Conservation (phyloP, 116 monocot genomes). For the Posidonia oceanica region DNA sequence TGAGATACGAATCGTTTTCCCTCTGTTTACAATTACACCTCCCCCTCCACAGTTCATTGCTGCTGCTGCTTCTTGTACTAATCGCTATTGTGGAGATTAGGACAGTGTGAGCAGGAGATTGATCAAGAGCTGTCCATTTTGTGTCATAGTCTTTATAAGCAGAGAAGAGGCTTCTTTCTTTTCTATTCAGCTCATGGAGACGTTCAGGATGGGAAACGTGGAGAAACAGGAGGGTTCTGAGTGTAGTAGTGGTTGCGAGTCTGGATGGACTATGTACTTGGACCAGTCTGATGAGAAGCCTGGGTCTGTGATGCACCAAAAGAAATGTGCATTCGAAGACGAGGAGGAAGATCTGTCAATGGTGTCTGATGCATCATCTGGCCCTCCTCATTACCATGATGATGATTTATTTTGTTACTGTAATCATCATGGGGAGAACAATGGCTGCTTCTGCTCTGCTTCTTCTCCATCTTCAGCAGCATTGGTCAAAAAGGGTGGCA, state of each 20-base stretch:
- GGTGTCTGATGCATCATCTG: slow-evolving; percentile 94
- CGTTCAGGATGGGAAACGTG: slow-evolving; percentile 18
- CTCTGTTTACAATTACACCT: background rate
- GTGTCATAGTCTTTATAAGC: background rate
- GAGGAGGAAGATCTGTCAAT: slow-evolving; percentile 72
- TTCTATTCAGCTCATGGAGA: background rate
- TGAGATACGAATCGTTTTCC: slow-evolving; percentile 16
- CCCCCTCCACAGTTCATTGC: background rate
- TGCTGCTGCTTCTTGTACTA: slow-evolving; percentile 3
- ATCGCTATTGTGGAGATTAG: background rate
- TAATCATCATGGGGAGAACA: slow-evolving; percentile 9
- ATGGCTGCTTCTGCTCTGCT: slow-evolving; percentile 5
- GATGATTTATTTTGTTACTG: slow-evolving; percentile 7
- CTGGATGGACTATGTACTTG: slow-evolving; percentile 90
- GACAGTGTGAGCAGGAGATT: background rate
- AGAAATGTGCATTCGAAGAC: slow-evolving; percentile 9
- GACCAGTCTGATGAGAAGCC: slow-evolving; percentile 34
- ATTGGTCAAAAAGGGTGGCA: slow-evolving; percentile 15
- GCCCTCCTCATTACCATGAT: slow-evolving; percentile 52
- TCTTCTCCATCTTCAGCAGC: slow-evolving; percentile 4
- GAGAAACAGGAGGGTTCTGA: slow-evolving; percentile 36
- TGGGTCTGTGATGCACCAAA: background rate
- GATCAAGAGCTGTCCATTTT: background rate
- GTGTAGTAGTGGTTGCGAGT: slow-evolving; percentile 85
- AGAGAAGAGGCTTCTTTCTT: background rate